phyloP scores from a whole-genome alignment of 768 basidiomycete genomes.

The Suillus plorans region DNA sequence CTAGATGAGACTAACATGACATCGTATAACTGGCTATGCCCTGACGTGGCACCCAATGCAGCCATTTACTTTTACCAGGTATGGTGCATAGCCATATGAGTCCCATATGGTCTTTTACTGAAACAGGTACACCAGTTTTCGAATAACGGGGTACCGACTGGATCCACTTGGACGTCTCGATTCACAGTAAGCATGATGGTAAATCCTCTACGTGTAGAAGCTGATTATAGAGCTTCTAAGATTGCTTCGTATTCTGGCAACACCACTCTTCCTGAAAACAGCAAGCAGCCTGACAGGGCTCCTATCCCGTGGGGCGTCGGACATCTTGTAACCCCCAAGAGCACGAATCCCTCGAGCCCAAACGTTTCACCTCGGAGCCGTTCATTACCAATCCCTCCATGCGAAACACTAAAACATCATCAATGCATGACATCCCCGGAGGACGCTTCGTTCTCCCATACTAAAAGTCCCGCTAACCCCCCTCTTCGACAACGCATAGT shows the following conservation, averaged over 20 bases:
- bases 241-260: slow-evolving; percentile 34
- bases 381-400: background rate
- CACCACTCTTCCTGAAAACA: slow-evolving; percentile 24
- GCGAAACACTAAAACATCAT: background rate
- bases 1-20: slow-evolving; percentile 36
- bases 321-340: slow-evolving; percentile 4
- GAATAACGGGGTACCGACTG: slow-evolving; percentile 22
- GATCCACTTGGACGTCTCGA: slow-evolving; percentile 37
- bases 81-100: background rate
- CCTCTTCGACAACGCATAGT: background rate
- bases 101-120: background rate
- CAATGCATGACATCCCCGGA: background rate
- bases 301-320: slow-evolving; percentile 39
- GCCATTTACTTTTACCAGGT: slow-evolving; percentile 44
- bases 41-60: slow-evolving; percentile 36
- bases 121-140: slow-evolving; percentile 24
- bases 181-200: slow-evolving; percentile 32
- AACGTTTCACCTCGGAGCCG: background rate
- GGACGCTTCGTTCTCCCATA: background rate
- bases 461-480: background rate
- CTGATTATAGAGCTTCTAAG: slow-evolving; percentile 13
- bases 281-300: slow-evolving; percentile 35
- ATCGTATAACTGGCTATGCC: slow-evolving; percentile 38
- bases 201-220: background rate
- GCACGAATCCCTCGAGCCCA: background rate